Base-by-base conservation (phyloP, 768 basidiomycete genomes). In the Leccinum incarnatum region DNA sequence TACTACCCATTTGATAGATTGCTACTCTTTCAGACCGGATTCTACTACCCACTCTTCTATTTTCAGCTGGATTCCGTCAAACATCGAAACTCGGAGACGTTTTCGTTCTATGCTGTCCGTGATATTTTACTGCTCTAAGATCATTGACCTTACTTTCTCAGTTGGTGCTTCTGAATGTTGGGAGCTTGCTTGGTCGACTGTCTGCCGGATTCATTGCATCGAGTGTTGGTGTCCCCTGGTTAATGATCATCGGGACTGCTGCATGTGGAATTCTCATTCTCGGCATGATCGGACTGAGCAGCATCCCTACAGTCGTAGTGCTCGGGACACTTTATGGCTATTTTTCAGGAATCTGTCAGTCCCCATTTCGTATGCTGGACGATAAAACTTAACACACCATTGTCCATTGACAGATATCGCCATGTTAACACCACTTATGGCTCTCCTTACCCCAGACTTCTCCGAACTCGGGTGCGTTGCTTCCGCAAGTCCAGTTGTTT, bases 61-160 rank as follows among this genome's bases (percentile, higher is more conserved):
- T 51, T 34, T 27, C 51, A 51, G 17, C 19, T 51, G 51, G 51
- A 51, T 21, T 30, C 51, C 10, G 32, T 51, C 30, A 51, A 34
- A 19, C 51, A 51, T 21, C 29, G 32, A 32, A 51, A 51, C 14
- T 51, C 51, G 19, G 51, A 51, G 19, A 51, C 51, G 12, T 69
- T 85, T 6, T 80, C 84, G 0, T 85, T 85, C 60, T 84, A 84
- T 61, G 77, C 77, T 32, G 84, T 84, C 55, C 17, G 69, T 51
- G 23, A 51, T 21, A 7, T 1, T 1, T 21, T 51, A 32, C 15
- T 34, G 5, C 51, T 12, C 4, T 12, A 3, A 4, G 9, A 11
- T 21, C 12, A 23, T 51, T 51, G 10, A 51, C 14, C 32, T 51
- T 21, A 34, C 51, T 12, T 30, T 32, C 30, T 12, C 56, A 83